Evolutionary conservation across 2,329 filamentous ascomycete species (phyloP).

Genomic region (Phaeosphaeriaceae sp.): DNA sequence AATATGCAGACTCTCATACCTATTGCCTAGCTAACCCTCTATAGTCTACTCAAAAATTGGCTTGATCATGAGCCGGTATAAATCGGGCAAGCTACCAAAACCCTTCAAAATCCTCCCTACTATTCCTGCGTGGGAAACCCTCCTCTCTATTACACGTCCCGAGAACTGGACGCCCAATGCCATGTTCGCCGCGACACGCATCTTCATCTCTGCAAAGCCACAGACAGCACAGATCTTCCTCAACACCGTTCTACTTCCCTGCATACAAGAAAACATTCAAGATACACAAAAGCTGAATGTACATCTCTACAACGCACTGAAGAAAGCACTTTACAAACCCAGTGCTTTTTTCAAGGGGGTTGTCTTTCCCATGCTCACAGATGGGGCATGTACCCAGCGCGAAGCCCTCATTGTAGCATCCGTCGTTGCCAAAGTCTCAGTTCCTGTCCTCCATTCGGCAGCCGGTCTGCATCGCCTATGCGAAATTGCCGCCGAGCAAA

Average conservation of each 20-base stretch:
- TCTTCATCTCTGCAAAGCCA: conserved; percentile 88
- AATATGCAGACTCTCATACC: not conserved
- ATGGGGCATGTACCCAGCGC: conserved; percentile 86
- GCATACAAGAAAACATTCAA: conserved; percentile 91
- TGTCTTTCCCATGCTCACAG: conserved; percentile 85
- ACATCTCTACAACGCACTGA: conserved; percentile 91
- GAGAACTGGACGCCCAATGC: conserved; percentile 80
- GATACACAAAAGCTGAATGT: conserved; percentile 95
- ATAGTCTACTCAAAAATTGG: conserved; percentile 89
- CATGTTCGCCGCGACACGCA: conserved; percentile 85
- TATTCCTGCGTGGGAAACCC: conserved; percentile 88
- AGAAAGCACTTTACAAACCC: conserved; percentile 92
- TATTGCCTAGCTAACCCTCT: conserved; percentile 11
- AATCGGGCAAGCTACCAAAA: conserved; percentile 94
- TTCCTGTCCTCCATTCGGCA: conserved; percentile 90
- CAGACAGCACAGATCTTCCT: conserved; percentile 82
- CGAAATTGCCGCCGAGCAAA: conserved; percentile 92
- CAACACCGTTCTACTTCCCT: conserved; percentile 83
- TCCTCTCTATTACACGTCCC: conserved; percentile 82
- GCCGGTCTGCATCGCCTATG: conserved; percentile 90
- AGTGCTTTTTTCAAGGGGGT: conserved; percentile 97
- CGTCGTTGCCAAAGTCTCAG: conserved; percentile 81
- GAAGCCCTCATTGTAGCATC: conserved; percentile 92
- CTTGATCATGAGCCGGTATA: conserved; percentile 87
- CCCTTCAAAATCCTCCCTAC: conserved; percentile 97